Percentiles rank a stretch among this genome's conserved stretches.
These are phyloP conservation scores for Hemileccinum impolitum DNA, from an alignment of 768 basidiomycete genomes.

Conservation along the genomic window DNA sequence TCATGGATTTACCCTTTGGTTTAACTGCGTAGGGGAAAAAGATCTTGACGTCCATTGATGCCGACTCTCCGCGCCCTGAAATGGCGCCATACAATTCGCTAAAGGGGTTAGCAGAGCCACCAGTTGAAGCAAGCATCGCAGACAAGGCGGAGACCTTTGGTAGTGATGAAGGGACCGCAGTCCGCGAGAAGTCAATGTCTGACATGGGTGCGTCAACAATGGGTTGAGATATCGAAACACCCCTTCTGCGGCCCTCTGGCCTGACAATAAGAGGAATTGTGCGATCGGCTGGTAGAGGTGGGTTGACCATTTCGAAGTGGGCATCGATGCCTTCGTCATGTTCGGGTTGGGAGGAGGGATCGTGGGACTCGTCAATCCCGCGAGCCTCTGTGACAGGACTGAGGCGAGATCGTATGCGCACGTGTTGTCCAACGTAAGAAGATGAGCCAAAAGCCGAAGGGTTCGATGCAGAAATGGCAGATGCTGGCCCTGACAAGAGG, in stretches of 20 bases:
- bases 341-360: conserved; percentile 20
- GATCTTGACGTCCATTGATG: conserved; percentile 63
- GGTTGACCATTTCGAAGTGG: conserved; percentile 56
- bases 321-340: conserved; percentile 34
- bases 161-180: conserved; percentile 41
- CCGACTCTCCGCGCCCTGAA: conserved; percentile 67
- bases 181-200: conserved; percentile 49
- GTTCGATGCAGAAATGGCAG: conserved; percentile 49
- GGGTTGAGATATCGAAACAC: conserved; percentile 27
- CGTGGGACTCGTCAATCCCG: conserved; percentile 28
- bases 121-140: conserved; percentile 65
- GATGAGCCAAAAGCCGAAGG: conserved; percentile 53
- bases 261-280: conserved; percentile 20
- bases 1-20: conserved; percentile 60
- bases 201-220: conserved; percentile 13
- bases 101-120: conserved; percentile 76
- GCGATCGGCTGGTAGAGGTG: conserved; percentile 28
- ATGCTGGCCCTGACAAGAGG: conserved; percentile 49
- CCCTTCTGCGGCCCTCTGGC: conserved; percentile 28
- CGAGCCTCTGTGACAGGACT: conserved; percentile 63
- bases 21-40: conserved; percentile 81
- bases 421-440: conserved; percentile 35
- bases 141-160: conserved; percentile 64
- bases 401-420: conserved; percentile 45
- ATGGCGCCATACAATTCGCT: conserved; percentile 83